Percentiles rank a stretch among this genome's conserved stretches.
Conservation (phyloP, 2,329 filamentous ascomycete genomes). For the Chrysosporium keratinophilum region DNA sequence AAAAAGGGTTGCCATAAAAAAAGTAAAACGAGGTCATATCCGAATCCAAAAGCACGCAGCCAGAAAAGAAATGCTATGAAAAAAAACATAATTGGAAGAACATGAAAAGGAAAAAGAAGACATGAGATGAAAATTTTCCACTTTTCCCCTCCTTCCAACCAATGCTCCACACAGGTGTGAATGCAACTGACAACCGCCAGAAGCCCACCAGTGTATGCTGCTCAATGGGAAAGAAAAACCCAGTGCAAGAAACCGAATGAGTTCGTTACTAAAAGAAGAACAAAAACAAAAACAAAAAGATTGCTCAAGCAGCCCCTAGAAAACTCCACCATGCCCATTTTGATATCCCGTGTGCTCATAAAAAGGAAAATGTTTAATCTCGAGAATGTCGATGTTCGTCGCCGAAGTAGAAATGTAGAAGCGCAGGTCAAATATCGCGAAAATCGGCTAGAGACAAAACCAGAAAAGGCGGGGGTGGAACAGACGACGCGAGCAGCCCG, state of each 20-base stretch:
- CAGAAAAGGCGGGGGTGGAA: not conserved
- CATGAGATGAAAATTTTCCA: not conserved
- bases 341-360: not conserved
- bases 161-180: not conserved
- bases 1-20: too few species aligned
- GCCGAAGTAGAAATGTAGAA: conserved; percentile 6
- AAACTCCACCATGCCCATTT: conserved; percentile 9
- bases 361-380: not conserved
- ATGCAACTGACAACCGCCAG: not conserved
- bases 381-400: conserved; percentile 1
- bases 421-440: not conserved
- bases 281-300: not conserved
- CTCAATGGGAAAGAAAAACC: not conserved
- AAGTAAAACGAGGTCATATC: too few species aligned
- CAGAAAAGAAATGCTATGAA: not conserved
- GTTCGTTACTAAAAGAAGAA: not conserved
- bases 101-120: not conserved
- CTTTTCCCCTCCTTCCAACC: not conserved
- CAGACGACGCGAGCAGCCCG: not conserved
- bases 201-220: not conserved
- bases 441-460: not conserved
- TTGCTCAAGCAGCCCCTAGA: not conserved
- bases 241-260: not conserved
- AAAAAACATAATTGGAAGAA: not conserved
- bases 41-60: not conserved